Evolutionary conservation across 2,329 filamentous ascomycete genomes (phyloP).

Genomic region (Pseudogymnoascus sp.): DNA sequence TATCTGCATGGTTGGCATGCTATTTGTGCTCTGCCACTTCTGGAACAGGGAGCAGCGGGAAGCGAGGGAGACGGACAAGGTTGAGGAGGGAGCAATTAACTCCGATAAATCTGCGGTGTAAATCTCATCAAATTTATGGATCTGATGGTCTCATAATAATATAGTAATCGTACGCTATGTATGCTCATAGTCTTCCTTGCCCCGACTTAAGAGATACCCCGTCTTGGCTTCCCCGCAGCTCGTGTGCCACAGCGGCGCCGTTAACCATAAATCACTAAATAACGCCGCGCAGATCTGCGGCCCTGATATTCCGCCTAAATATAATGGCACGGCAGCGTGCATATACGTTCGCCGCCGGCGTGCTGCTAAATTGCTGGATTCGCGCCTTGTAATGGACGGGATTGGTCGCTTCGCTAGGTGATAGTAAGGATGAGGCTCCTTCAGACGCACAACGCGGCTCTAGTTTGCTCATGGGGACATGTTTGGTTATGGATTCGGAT

Average conservation of each 20-base stretch:
- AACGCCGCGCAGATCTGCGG: background rate
- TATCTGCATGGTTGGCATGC: slow-evolving; percentile 22
- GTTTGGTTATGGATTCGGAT: background rate
- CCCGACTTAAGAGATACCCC: background rate
- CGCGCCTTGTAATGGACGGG: background rate
- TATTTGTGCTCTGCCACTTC: slow-evolving; percentile 13
- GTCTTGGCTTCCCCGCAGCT: background rate
- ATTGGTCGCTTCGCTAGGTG: background rate
- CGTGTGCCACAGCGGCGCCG: background rate
- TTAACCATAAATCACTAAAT: background rate
- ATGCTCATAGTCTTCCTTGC: background rate
- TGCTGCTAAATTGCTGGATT: background rate
- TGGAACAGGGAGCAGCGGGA: slow-evolving; percentile 12
- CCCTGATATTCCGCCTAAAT: background rate
- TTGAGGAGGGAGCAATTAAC: background rate
- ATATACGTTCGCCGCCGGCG: background rate
- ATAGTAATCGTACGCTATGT: background rate
- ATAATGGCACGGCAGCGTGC: background rate
- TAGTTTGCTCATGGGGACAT: background rate
- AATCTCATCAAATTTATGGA: background rate
- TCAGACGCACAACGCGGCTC: background rate
- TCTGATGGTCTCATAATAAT: background rate
- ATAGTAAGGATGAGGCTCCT: background rate
- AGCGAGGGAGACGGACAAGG: background rate
- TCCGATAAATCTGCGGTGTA: background rate